A percentile compares a stretch with the other conserved stretches of the same genome.
Evolutionary conservation across 2,329 filamentous ascomycete genomes (phyloP).

Genomic region (Colletotrichum brevisporum): DNA sequence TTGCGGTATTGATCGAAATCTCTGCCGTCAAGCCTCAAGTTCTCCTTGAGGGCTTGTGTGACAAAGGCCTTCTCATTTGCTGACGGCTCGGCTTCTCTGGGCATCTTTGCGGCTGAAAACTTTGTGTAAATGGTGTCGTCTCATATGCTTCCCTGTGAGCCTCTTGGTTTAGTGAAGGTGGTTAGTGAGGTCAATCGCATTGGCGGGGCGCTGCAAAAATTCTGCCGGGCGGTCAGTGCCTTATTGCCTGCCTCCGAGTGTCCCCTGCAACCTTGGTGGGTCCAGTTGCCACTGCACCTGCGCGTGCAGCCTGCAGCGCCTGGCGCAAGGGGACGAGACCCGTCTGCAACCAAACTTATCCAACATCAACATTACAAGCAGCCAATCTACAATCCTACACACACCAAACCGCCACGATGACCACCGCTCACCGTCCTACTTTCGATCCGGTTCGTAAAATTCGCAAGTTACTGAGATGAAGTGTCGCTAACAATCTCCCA

Average conservation of each 20-base stretch:
- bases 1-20: constrained; percentile 84
- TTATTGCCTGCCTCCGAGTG: neutral
- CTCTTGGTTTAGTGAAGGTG: constrained; percentile 32
- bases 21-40: constrained; percentile 87
- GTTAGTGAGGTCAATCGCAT: constrained; percentile 41
- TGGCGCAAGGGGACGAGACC: constrained; percentile 1
- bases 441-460: constrained; percentile 84
- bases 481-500: constrained; percentile 54
- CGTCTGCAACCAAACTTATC: constrained; percentile 9
- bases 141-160: constrained; percentile 7
- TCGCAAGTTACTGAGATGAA: neutral
- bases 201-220: constrained; percentile 50
- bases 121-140: constrained; percentile 42
- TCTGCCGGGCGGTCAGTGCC: constrained; percentile 65
- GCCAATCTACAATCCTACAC: neutral
- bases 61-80: constrained; percentile 91
- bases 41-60: constrained; percentile 83
- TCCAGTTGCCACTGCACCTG: constrained; percentile 18
- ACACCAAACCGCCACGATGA: constrained; percentile 61
- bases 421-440: constrained; percentile 84
- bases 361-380: constrained; percentile 18
- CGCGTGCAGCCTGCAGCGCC: constrained; percentile 15
- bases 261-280: neutral
- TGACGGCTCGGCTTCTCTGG: constrained; percentile 91
- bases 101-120: constrained; percentile 71